Conservation (phyloP, 164 flowering plant species). For the Aristolochia californica region DNA sequence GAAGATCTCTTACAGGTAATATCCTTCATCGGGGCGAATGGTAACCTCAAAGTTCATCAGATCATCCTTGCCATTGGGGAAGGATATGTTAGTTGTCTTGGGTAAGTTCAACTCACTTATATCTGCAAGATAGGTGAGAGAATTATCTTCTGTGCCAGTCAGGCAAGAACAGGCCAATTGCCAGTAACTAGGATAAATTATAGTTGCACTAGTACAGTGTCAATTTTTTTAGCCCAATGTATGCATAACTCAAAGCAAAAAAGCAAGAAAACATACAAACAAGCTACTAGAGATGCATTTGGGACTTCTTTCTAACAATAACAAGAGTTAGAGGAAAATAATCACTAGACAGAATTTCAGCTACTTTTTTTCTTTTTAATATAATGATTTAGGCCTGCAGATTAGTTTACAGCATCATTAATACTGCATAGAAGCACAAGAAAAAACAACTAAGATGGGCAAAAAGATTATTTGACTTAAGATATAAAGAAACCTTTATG, state of each 20-base stretch:
- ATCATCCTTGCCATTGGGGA: slow-evolving; percentile 67
- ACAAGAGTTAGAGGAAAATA: too few relatives aligned
- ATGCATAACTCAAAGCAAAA: too few relatives aligned
- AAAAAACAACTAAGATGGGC: background rate
- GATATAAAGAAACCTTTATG: slow-evolving; percentile 26
- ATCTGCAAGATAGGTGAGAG: slow-evolving; percentile 21
- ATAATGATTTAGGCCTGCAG: too few relatives aligned
- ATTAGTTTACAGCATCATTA: too few relatives aligned
- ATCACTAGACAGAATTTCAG: too few relatives aligned
- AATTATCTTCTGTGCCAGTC: background rate
- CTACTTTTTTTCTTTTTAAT: too few relatives aligned
- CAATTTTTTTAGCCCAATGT: too few relatives aligned
- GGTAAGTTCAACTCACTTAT: slow-evolving; percentile 65
- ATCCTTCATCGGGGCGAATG: slow-evolving; percentile 68
- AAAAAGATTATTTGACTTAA: background rate
- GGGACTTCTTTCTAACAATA: too few relatives aligned
- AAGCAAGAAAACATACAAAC: too few relatives aligned
- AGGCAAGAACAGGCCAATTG: background rate
- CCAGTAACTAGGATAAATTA: background rate
- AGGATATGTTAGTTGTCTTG: slow-evolving; percentile 40
- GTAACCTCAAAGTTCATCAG: slow-evolving; percentile 64
- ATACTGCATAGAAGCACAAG: too few relatives aligned
- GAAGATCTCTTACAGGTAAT: slow-evolving; percentile 37
- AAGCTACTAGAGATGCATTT: too few relatives aligned
- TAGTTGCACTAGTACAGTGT: too few relatives aligned